Percentiles rank a stretch among this genome's conserved stretches.
phyloP scores from a whole-genome alignment of 495 filamentous ascomycete species.

The Talaromyces liani region DNA sequence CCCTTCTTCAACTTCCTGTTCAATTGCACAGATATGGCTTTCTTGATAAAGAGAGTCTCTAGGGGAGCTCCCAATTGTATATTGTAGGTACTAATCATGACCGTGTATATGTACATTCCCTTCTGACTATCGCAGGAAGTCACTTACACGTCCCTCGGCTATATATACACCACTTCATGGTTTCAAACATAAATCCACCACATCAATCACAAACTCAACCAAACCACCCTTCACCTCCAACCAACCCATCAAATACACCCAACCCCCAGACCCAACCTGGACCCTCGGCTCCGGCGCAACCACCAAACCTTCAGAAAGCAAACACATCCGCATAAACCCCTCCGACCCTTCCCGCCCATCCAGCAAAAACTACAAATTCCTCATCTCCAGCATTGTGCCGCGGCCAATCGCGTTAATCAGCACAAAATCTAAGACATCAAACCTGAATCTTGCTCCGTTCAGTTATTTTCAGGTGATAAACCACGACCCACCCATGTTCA shows the following conservation, averaged over 20 bases:
- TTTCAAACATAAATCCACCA: neutral
- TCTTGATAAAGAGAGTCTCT: neutral
- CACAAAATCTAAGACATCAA: conserved; percentile 47
- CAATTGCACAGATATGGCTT: neutral
- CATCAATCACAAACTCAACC: conserved; percentile 38
- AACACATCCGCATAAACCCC: conserved; percentile 78
- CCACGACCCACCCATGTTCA: conserved; percentile 86
- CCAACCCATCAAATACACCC: conserved; percentile 40
- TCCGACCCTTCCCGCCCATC: conserved; percentile 61
- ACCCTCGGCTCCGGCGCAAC: conserved; percentile 70
- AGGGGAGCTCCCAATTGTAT: neutral
- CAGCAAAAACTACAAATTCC: conserved; percentile 80
- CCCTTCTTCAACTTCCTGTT: neutral
- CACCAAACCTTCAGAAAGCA: conserved; percentile 36
- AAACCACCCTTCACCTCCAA: conserved; percentile 49
- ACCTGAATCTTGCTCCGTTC: conserved; percentile 54
- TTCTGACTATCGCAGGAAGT: neutral
- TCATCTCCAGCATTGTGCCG: conserved; percentile 81
- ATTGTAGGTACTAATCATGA: neutral
- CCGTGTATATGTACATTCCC: neutral
- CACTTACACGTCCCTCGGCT: neutral
- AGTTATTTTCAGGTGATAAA: conserved; percentile 76
- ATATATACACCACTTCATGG: neutral
- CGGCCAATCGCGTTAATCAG: conserved; percentile 64
- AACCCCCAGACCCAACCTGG: conserved; percentile 52